These are phyloP conservation scores for Didymella keratinophila DNA, from an alignment of 2,329 filamentous ascomycete genomes.

Conservation along the genomic window DNA sequence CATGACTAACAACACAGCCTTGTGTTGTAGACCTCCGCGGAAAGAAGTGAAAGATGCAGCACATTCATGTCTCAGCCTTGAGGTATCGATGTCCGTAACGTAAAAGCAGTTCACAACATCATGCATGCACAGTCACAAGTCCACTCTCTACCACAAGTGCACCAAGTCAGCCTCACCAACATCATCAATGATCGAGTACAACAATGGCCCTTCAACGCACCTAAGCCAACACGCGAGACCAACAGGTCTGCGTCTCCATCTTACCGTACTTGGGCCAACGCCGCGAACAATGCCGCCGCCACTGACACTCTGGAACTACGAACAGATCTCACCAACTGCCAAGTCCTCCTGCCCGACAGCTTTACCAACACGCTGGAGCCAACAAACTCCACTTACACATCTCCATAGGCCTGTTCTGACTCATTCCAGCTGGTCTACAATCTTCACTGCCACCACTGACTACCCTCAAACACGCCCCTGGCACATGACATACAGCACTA, in stretches of 20 bases:
- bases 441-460: neutral
- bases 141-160: neutral
- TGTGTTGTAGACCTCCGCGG: neutral
- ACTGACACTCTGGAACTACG: neutral
- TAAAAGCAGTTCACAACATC: neutral
- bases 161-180: neutral
- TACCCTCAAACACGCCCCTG: neutral
- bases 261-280: neutral
- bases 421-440: neutral
- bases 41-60: neutral
- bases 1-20: neutral
- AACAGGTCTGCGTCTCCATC: neutral
- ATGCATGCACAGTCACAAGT: no score
- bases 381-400: neutral
- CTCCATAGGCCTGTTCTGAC: neutral
- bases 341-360: neutral
- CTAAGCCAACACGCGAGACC: neutral
- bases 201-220: neutral
- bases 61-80: neutral
- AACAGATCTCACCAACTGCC: no score
- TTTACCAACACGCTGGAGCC: neutral
- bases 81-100: neutral
- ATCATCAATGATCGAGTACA: no score
- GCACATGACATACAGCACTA: neutral
- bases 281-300: no score